These are phyloP conservation scores for Gonium pectorale DNA, from an alignment of 139 green algal genomes.

Conservation along the genomic window DNA sequence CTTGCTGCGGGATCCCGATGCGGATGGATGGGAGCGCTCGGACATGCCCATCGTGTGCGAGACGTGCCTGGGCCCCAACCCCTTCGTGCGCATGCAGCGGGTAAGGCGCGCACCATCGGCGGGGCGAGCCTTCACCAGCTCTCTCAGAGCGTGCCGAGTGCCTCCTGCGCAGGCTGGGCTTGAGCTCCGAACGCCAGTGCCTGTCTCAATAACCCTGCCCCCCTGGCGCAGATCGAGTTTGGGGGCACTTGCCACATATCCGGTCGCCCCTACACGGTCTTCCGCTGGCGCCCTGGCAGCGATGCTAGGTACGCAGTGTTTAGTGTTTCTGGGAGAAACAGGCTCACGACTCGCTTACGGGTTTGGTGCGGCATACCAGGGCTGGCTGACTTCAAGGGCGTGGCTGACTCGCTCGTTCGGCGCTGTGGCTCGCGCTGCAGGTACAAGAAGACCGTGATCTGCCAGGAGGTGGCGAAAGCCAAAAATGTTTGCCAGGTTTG, in stretches of 20 bases:
- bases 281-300: conserved; percentile 89
- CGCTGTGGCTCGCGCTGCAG: conserved; percentile 18
- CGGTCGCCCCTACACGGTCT: conserved; percentile 92
- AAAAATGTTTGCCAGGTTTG: conserved; percentile 99
- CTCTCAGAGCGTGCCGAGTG: no score
- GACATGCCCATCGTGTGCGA: conserved; percentile 99
- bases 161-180: no score
- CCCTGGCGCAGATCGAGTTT: conserved; percentile 89
- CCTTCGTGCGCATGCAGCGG: conserved; percentile 97
- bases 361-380: no score
- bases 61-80: conserved; percentile 97
- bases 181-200: no score
- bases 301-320: conserved; percentile 66
- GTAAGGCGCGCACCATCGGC: no score
- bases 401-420: not conserved
- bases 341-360: no score
- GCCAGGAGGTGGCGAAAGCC: conserved; percentile 96
- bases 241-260: conserved; percentile 93
- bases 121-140: no score
- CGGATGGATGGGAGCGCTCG: conserved; percentile 91
- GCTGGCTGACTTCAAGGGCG: no score
- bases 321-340: no score
- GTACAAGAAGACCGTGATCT: conserved; percentile 99
- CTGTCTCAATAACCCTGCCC: no score
- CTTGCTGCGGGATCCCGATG: conserved; percentile 84